Conservation (phyloP, 164 flowering plant species). For the Malania oleifera region DNA sequence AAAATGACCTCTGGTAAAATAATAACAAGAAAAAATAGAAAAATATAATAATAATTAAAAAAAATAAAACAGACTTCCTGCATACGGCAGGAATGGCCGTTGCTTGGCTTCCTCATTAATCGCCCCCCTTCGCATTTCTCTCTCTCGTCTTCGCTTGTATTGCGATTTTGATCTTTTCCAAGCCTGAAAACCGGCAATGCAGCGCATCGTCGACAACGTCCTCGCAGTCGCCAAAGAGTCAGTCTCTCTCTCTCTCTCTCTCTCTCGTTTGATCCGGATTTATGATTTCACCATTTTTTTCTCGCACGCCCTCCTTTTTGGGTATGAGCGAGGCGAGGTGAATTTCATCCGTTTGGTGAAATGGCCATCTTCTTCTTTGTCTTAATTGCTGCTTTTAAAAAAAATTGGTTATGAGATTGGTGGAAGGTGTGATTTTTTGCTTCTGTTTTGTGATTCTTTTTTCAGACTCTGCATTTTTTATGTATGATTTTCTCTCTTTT, state of each 20-base stretch:
- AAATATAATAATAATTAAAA: no score
- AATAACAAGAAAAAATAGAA: no score
- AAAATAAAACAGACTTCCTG: not conserved
- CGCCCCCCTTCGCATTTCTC: not conserved
- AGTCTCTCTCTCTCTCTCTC: slow-evolving; percentile 17
- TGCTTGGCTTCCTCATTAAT: no score
- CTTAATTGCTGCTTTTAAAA: not conserved
- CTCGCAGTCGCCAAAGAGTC: slow-evolving; percentile 91
- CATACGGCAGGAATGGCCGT: not conserved
- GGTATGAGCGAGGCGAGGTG: not conserved
- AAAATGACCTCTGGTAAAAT: no score
- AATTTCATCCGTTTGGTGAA: no score
- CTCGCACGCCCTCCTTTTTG: not conserved
- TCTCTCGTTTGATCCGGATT: not conserved
- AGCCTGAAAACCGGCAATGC: slow-evolving; percentile 29
- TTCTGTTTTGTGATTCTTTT: not conserved
- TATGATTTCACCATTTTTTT: not conserved
- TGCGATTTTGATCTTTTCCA: not conserved
- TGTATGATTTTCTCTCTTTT: no score
- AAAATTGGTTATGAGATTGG: not conserved
- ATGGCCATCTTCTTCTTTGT: no score
- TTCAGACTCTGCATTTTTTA: not conserved
- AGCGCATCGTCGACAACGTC: slow-evolving; percentile 69
- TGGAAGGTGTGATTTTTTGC: not conserved
- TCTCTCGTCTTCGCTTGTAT: not conserved